Evolutionary conservation across 306 rosid genomes (phyloP), one percentile per base, ranked within the genome.

Genomic region (Coriaria nepalensis): DNA sequence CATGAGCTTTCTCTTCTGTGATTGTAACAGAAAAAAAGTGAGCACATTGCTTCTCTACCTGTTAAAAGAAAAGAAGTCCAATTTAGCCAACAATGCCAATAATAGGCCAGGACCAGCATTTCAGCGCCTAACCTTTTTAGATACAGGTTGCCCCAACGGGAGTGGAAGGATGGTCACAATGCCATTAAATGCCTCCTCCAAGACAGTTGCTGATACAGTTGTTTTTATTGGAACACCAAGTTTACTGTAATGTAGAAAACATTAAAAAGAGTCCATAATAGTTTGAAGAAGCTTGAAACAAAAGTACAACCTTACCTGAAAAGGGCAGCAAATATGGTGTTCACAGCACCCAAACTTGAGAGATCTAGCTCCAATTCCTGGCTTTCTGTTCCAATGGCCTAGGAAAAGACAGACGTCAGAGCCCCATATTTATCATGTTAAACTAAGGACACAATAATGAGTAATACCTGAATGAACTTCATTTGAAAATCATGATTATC

Each of bases 251-350:
- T n/a, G 15, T 45, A 47, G 46, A 52, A 59, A 49, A 59, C 13
- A 13, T 47, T 38, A n/a, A 29, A 58, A 45, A 60, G 35, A 54
- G 33, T 33, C 33, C 48, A 33, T 10, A 39, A 7, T 36, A 13
- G 4, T 43, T 5, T 13, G 38, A 52, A 40, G 53, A 41, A 36
- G 29, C n/a, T 11, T 9, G 10, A 29, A 36, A 46, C 20, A 49
- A 34, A 10, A 38, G 42, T 45, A 62, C 14, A 42, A 58, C 47
- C 54, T 45, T 58, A 84, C 97, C 95, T 82, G 66, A 92, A 92
- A 75, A 92, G 87, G 50, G 98, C 98, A n/a, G 94, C 98, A 79
- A 92, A 85, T 87, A 92, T 86, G 56, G 98, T 92, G 73, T 92
- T 85, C 57, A 92, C 93, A 42, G 96, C 87, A 45, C 94, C 94